These are phyloP conservation scores for Pichia gijzeniarum DNA, from an alignment of 805 yeast genomes.

Conservation along the genomic window DNA sequence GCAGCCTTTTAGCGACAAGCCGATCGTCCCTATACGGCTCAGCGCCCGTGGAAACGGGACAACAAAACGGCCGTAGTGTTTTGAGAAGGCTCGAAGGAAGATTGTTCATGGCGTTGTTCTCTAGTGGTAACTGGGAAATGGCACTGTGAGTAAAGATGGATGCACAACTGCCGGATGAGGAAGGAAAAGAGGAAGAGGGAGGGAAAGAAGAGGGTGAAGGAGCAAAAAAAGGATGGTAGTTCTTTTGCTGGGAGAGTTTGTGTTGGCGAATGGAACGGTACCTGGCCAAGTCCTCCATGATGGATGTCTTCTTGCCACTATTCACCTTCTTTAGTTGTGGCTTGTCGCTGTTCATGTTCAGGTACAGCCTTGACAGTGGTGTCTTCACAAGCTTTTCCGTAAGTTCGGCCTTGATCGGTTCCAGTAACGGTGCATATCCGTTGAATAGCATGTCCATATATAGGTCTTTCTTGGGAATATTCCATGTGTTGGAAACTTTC, in stretches of 20 bases:
- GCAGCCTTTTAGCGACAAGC: background rate
- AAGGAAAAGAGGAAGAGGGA: background rate
- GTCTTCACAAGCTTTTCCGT: background rate
- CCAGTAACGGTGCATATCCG: constrained; percentile 25
- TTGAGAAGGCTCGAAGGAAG: background rate
- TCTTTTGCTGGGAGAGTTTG: background rate
- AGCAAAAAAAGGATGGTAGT: background rate
- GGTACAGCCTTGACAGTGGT: background rate
- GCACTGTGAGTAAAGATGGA: constrained; percentile 5
- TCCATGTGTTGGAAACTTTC: constrained; percentile 28
- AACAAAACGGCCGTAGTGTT: background rate
- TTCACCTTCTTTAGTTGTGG: background rate
- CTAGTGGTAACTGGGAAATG: background rate
- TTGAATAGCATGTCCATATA: constrained; percentile 27
- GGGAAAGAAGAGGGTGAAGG: background rate
- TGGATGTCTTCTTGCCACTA: background rate
- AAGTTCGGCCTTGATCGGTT: constrained; percentile 21
- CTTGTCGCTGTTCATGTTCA: background rate
- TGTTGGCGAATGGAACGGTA: background rate
- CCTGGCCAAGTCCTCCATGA: constrained; percentile 1
- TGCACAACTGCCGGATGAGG: background rate
- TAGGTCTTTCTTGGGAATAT: constrained; percentile 25
- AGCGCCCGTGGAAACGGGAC: background rate
- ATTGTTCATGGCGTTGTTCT: constrained; percentile 4
- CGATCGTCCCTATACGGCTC: constrained; percentile 7